A percentile compares a stretch with the other conserved stretches of the same genome.
These are phyloP conservation scores for Gonium pectorale DNA, from an alignment of 139 green algal genomes.

Conservation along the genomic window DNA sequence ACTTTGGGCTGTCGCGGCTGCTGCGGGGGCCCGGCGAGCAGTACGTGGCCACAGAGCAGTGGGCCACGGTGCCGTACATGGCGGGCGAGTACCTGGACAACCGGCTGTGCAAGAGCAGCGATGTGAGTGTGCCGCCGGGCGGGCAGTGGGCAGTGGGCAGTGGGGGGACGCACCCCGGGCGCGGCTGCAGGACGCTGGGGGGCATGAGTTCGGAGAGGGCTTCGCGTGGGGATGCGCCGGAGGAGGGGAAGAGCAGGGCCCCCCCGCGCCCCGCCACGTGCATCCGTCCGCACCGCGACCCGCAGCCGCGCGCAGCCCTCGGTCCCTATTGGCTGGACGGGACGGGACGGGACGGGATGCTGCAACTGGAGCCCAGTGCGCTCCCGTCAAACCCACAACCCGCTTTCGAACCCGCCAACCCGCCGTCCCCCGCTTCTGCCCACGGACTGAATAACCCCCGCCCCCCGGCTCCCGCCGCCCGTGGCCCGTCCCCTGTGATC, in stretches of 20 bases:
- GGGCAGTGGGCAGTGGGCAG: neutral
- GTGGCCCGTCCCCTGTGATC: neutral
- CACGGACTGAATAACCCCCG: neutral
- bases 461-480: neutral
- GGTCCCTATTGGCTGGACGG: no score
- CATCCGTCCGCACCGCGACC: no score
- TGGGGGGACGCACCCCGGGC: neutral
- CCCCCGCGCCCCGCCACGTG: no score
- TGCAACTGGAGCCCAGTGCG: no score
- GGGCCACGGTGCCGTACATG: conserved; percentile 42
- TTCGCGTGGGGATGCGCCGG: neutral
- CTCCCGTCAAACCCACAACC: neutral
- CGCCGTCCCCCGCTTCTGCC: neutral
- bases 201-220: neutral
- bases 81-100: conserved; percentile 40
- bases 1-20: conserved; percentile 31
- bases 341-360: no score
- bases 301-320: no score
- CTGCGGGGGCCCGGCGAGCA: neutral
- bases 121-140: neutral
- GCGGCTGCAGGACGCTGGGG: neutral
- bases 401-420: neutral
- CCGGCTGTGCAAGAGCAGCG: conserved; percentile 22
- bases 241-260: neutral
- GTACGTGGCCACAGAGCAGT: neutral